Evolutionary conservation across 169 alveolate genomes (phyloP).

Genomic region (Besnoitia besnoiti): DNA sequence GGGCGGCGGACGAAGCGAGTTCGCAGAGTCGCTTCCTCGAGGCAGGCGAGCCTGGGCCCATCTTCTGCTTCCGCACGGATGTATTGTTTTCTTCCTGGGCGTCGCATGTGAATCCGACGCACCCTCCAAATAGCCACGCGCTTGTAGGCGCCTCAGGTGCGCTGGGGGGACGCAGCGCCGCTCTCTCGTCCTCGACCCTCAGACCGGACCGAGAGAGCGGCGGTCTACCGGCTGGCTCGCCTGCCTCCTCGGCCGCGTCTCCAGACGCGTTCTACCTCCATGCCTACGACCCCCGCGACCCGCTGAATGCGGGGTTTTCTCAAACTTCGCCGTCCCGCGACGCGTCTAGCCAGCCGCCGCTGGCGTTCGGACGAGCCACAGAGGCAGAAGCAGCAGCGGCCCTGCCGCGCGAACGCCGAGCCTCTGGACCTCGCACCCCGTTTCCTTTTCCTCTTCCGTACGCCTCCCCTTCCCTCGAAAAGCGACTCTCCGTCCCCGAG

Average conservation of each 20-base stretch:
- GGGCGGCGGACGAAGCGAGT: not conserved
- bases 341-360: too few relatives aligned
- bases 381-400: too few relatives aligned
- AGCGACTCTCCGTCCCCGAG: constrained; percentile 5
- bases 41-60: constrained; percentile 22
- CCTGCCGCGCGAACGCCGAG: too few relatives aligned
- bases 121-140: not conserved
- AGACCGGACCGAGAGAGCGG: not conserved
- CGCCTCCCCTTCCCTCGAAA: constrained; percentile 12
- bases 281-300: not conserved
- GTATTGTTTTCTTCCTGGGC: not conserved
- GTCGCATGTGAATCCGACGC: too few relatives aligned
- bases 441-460: not conserved
- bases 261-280: not conserved
- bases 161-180: not conserved
- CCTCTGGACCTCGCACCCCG: not conserved
- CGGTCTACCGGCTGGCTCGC: not conserved
- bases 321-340: not conserved
- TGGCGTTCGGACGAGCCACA: too few relatives aligned
- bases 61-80: not conserved
- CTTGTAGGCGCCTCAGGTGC: not conserved
- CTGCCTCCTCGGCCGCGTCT: not conserved
- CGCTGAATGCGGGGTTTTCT: not conserved
- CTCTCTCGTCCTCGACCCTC: not conserved
- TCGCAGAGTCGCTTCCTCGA: not conserved